Conservation (phyloP, 306 rosid species). For the cucumber (Cucumis sativus) region Cucumber_9930_V3 NC_026659.2:28292001-28292500, state of each 20-base stretch:
- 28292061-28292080: conserved; percentile 51
- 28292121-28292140: not conserved
- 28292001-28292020: conserved; percentile 92
- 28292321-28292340: not conserved
- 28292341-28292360: not conserved
- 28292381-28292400: not conserved
- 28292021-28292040: conserved; percentile 72
- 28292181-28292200: not conserved
- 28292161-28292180: not conserved
- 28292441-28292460: not conserved
- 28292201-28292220: not conserved
- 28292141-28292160: not conserved
- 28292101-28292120: not conserved
- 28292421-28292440: not conserved
- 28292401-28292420: not conserved
- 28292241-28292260: not conserved
- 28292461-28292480: not conserved
- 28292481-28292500: not conserved
- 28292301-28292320: not conserved
- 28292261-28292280: not conserved
- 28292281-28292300: not conserved
- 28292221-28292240: not conserved
- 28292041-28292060: conserved; percentile 89
- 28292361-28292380: not conserved
- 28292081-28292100: conserved; percentile 11